Percentiles rank a stretch among this genome's conserved stretches.
These are phyloP conservation scores for Monosporascus sp. DNA, from an alignment of 2,329 filamentous ascomycete genomes.

Conservation along the genomic window DNA sequence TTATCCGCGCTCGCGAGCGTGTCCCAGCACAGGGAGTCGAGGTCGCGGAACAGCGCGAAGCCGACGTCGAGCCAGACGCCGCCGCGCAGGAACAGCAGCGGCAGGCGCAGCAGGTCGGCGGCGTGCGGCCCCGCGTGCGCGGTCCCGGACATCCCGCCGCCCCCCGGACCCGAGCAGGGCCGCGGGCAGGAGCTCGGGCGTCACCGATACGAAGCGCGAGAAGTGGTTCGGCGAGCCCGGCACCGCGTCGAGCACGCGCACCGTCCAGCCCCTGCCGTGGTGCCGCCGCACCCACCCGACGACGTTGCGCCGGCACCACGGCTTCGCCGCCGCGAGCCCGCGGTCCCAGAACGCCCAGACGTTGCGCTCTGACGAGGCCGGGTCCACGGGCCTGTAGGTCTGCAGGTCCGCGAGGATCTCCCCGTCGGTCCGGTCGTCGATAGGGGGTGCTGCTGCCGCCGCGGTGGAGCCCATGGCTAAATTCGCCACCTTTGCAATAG, in stretches of 20 bases:
- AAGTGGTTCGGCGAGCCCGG: conserved; percentile 14
- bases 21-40: conserved; percentile 16
- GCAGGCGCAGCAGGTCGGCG: conserved; percentile 29
- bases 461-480: not conserved
- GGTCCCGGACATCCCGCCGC: no score
- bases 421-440: conserved; percentile 6
- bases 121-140: conserved; percentile 28
- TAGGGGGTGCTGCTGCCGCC: not conserved
- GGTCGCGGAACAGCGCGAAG: conserved; percentile 12
- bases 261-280: conserved; percentile 14
- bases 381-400: not conserved
- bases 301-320: conserved; percentile 17
- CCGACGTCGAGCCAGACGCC: conserved; percentile 19
- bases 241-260: conserved; percentile 16
- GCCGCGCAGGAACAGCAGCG: conserved; percentile 12
- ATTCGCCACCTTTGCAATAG: no score
- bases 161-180: not conserved
- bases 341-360: conserved; percentile 21
- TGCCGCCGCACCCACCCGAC: conserved; percentile 14
- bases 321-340: conserved; percentile 9
- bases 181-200: conserved; percentile 22
- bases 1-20: conserved; percentile 6
- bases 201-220: conserved; percentile 20
- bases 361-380: conserved; percentile 10
- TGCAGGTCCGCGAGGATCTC: conserved; percentile 5